These are phyloP conservation scores for Akebia trifoliata DNA, from an alignment of 164 flowering plant genomes.

Conservation along the genomic window DNA sequence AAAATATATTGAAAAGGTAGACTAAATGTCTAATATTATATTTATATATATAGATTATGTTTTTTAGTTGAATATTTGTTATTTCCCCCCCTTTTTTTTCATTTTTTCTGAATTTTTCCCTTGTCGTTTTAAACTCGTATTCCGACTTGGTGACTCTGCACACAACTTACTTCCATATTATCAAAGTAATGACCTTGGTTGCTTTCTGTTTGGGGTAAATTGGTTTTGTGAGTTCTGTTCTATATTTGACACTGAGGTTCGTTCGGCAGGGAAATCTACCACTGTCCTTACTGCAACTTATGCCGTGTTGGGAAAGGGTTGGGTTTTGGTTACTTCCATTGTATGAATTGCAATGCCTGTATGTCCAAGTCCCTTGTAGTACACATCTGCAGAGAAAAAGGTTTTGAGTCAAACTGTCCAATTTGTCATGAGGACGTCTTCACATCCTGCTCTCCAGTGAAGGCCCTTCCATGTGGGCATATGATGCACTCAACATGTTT, in stretches of 20 bases:
- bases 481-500: slow-evolving; percentile 91
- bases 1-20: too few species aligned
- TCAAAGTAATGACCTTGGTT: background rate
- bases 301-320: slow-evolving; percentile 91
- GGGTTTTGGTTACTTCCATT: slow-evolving; percentile 85
- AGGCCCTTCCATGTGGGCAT: slow-evolving; percentile 91
- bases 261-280: slow-evolving; percentile 72
- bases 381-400: slow-evolving; percentile 75
- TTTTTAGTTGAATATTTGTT: too few species aligned
- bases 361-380: slow-evolving; percentile 53
- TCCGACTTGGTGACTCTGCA: too few species aligned
- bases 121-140: too few species aligned
- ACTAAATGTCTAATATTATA: too few species aligned
- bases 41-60: too few species aligned
- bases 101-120: too few species aligned
- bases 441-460: slow-evolving; percentile 70
- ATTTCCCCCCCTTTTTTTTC: too few species aligned
- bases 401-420: slow-evolving; percentile 81
- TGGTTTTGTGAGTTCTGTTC: slow-evolving; percentile 1
- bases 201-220: slow-evolving; percentile 1
- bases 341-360: slow-evolving; percentile 98
- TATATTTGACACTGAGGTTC: slow-evolving; percentile 15
- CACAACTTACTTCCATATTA: background rate
- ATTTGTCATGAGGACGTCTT: slow-evolving; percentile 85
- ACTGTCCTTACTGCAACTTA: slow-evolving; percentile 91